Evolutionary conservation across 495 filamentous ascomycete species (phyloP).

Genomic region (Evansstolkia leycettana): DNA sequence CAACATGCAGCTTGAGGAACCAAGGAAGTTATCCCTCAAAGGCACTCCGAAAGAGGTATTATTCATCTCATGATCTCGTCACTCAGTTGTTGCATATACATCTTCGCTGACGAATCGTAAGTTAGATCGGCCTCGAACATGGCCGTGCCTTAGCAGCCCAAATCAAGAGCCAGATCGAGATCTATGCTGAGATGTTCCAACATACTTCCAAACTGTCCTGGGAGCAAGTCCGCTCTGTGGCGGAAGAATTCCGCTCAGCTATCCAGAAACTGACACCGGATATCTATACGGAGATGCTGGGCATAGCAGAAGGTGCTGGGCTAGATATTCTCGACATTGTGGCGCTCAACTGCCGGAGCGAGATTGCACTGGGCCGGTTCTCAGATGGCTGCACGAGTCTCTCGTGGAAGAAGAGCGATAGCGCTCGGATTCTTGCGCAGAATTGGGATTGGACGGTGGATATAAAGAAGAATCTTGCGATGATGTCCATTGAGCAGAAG

Average conservation of each 20-base stretch:
- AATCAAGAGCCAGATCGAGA: conserved; percentile 33
- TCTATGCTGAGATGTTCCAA: conserved; percentile 41
- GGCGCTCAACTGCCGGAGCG: conserved; percentile 54
- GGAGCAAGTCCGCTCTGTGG: conserved; percentile 30
- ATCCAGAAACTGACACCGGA: conserved; percentile 28
- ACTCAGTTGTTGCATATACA: background rate
- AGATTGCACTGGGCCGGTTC: conserved; percentile 52
- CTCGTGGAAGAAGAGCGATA: conserved; percentile 33
- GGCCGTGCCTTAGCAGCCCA: conserved; percentile 30
- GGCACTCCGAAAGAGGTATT: conserved; percentile 19
- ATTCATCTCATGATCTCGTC: background rate
- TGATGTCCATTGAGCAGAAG: conserved; percentile 37
- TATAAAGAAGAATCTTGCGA: conserved; percentile 41
- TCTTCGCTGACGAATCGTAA: too few relatives aligned
- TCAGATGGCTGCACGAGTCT: conserved; percentile 54
- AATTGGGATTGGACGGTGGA: conserved; percentile 52
- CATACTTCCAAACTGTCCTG: conserved; percentile 35
- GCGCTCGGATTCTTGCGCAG: conserved; percentile 39
- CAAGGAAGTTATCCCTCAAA: too few relatives aligned
- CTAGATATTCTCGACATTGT: conserved; percentile 44
- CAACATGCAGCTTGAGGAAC: too few relatives aligned
- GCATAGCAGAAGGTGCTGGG: conserved; percentile 47
- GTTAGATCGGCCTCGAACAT: conserved; percentile 48
- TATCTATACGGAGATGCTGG: conserved; percentile 41
- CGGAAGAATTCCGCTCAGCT: conserved; percentile 30